These are phyloP conservation scores for Amanita exitialis DNA, from an alignment of 768 basidiomycete species.

Conservation along the genomic window DNA sequence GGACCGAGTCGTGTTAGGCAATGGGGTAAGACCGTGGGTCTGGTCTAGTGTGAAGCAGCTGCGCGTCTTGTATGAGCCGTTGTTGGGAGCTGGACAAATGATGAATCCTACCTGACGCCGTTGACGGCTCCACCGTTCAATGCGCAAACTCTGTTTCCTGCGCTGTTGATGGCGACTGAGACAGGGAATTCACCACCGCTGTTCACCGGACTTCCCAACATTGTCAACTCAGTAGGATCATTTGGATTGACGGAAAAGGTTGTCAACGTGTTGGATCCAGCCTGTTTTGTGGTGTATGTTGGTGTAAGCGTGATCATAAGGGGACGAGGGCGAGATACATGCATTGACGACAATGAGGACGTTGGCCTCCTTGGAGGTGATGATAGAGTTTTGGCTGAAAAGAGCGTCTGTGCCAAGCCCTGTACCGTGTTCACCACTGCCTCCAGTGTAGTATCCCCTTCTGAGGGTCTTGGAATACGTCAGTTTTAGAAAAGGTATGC, in stretches of 20 bases:
- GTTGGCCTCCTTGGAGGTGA: slow-evolving; percentile 19
- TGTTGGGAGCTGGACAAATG: background rate
- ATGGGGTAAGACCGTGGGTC: slow-evolving; percentile 26
- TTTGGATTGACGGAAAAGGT: slow-evolving; percentile 30
- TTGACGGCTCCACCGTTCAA: slow-evolving; percentile 28
- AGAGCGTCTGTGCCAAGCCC: slow-evolving; percentile 26
- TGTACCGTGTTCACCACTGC: slow-evolving; percentile 26
- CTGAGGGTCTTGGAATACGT: slow-evolving; percentile 12
- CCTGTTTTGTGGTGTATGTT: slow-evolving; percentile 16
- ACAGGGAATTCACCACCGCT: slow-evolving; percentile 43
- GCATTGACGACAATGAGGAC: slow-evolving; percentile 28
- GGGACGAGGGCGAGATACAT: slow-evolving; percentile 1
- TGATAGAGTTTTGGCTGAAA: slow-evolving; percentile 31
- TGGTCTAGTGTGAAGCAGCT: slow-evolving; percentile 37
- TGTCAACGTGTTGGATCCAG: slow-evolving; percentile 31
- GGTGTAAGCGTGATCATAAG: background rate
- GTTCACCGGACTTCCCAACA: slow-evolving; percentile 33
- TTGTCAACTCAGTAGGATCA: slow-evolving; percentile 28
- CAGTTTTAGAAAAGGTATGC: background rate
- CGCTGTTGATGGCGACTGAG: slow-evolving; percentile 24
- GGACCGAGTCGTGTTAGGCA: slow-evolving; percentile 30
- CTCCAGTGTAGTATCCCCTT: slow-evolving; percentile 21
- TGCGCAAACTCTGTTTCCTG: slow-evolving; percentile 20
- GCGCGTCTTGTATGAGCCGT: background rate
- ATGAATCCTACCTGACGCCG: background rate